phyloP scores from a whole-genome alignment of 139 green algal species.

The Chlorella sp. region DNA sequence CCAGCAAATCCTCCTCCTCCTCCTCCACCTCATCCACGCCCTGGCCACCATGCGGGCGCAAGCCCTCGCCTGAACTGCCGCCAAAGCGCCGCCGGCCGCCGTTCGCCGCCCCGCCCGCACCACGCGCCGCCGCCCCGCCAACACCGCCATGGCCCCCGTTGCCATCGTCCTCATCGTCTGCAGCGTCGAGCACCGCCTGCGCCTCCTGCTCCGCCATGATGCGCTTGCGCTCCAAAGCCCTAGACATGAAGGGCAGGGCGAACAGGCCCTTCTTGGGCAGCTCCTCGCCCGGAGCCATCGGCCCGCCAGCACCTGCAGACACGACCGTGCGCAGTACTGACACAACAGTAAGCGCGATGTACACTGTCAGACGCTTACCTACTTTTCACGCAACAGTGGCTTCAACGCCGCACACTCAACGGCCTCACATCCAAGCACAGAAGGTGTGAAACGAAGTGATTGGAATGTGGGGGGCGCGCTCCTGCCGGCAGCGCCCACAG shows the following conservation, averaged over 20 bases:
- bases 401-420: too few species aligned
- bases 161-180: neutral
- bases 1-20: neutral
- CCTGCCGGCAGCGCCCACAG: too few species aligned
- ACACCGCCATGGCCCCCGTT: neutral
- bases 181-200: slow-evolving; percentile 30
- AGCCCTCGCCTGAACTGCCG: too few species aligned
- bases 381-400: too few species aligned
- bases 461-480: too few species aligned
- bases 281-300: too few species aligned
- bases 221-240: slow-evolving; percentile 57
- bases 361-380: too few species aligned
- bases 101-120: neutral
- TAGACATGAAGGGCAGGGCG: slow-evolving; percentile 89
- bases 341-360: too few species aligned
- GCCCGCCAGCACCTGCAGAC: neutral
- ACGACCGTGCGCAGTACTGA: too few species aligned
- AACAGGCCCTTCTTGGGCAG: slow-evolving; percentile 71
- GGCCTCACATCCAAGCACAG: too few species aligned
- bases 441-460: too few species aligned
- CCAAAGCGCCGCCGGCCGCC: slow-evolving; percentile 22
- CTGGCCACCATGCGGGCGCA: too few species aligned
- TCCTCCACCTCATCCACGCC: neutral
- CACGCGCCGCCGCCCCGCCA: neutral
- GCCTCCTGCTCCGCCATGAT: slow-evolving; percentile 62